Conservation (phyloP, 1,284 basidiomycete genomes). For the Tilletiopsis washingtonensis region DNA sequence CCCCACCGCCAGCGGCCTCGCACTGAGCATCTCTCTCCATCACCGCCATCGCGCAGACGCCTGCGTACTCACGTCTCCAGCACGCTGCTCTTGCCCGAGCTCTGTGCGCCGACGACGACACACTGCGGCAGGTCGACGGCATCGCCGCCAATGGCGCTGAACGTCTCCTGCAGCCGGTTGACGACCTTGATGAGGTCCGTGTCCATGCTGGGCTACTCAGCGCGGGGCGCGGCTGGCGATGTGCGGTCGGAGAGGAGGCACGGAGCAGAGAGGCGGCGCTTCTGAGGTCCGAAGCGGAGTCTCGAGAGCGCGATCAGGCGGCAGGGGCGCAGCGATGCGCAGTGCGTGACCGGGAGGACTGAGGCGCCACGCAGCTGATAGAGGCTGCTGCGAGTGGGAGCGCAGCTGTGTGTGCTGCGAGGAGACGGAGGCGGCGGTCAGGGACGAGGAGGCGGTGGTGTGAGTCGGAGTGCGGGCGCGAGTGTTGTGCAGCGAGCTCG, state of each 20-base stretch:
- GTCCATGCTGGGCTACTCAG: slow-evolving; percentile 44
- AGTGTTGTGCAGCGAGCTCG: too few species aligned
- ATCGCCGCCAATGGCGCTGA: slow-evolving; percentile 50
- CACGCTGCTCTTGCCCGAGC: slow-evolving; percentile 55
- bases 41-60: too few species aligned
- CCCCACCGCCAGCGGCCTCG: too few species aligned
- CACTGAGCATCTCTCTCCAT: too few species aligned
- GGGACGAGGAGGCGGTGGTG: too few species aligned
- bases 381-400: too few species aligned
- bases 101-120: slow-evolving; percentile 52
- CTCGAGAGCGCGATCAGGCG: background rate
- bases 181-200: slow-evolving; percentile 84
- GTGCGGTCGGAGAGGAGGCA: background rate
- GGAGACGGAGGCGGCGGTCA: too few species aligned
- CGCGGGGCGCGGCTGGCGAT: background rate
- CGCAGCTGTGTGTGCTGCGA: too few species aligned
- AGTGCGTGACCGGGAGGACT: too few species aligned
- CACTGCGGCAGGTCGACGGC: slow-evolving; percentile 54
- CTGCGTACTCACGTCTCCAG: slow-evolving; percentile 52
- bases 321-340: too few species aligned
- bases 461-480: too few species aligned
- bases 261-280: background rate
- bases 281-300: background rate
- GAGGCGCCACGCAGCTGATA: too few species aligned
- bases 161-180: slow-evolving; percentile 73